Evolutionary conservation across 108 stramenopile species (phyloP).

Genomic region (Fragilaria radians): DNA sequence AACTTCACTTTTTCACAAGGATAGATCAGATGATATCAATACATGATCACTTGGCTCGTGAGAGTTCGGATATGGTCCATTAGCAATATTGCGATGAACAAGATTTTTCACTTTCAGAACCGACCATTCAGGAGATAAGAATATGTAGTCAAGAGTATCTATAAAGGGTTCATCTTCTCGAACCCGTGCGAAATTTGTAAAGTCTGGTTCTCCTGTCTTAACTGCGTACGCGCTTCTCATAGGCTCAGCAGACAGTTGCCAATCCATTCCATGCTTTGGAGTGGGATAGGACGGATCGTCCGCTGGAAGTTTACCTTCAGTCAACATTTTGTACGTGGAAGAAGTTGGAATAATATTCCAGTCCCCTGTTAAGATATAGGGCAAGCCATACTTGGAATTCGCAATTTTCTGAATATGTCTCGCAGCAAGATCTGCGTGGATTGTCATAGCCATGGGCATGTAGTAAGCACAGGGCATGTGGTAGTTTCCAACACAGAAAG

Average conservation of each 20-base stretch:
- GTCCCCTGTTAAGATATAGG: constrained; percentile 78
- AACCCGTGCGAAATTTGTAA: constrained; percentile 85
- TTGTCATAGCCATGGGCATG: constrained; percentile 78
- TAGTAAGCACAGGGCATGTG: constrained; percentile 98
- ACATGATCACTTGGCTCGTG: constrained; percentile 81
- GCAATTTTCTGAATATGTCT: constrained; percentile 15
- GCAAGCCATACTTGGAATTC: constrained; percentile 7
- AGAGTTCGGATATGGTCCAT: constrained; percentile 65
- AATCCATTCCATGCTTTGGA: constrained; percentile 54
- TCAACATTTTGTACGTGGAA: constrained; percentile 78
- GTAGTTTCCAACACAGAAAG: constrained; percentile 83
- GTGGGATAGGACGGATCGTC: constrained; percentile 47
- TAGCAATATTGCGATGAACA: constrained; percentile 35
- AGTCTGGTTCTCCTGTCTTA: constrained; percentile 70
- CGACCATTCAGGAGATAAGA: constrained; percentile 63
- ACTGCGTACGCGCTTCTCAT: constrained; percentile 73
- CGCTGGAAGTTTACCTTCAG: constrained; percentile 61
- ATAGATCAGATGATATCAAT: constrained; percentile 66
- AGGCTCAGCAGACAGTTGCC: constrained; percentile 34
- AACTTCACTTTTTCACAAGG: constrained; percentile 16
- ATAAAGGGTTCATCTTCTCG: constrained; percentile 75
- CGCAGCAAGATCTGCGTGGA: constrained; percentile 70
- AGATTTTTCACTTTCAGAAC: constrained; percentile 37
- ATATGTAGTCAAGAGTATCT: constrained; percentile 92
- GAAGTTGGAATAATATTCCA: constrained; percentile 89